These are phyloP conservation scores for Penicillium sp. DNA, from an alignment of 2,329 filamentous ascomycete species.

Conservation along the genomic window DNA sequence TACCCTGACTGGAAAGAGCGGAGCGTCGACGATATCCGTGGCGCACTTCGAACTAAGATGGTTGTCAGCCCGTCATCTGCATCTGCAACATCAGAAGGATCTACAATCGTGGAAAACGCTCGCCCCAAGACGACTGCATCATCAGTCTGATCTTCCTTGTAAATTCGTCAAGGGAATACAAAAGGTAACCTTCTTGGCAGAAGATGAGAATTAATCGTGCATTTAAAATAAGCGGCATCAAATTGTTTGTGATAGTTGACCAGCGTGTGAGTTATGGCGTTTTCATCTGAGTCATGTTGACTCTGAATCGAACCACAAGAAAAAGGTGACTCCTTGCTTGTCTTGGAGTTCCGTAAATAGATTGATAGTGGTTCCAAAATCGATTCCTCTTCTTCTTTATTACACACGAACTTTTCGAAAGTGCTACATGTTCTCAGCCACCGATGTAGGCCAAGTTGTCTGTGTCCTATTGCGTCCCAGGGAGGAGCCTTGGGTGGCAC, in stretches of 20 bases:
- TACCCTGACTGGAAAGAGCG: conserved; percentile 51
- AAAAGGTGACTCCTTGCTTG: conserved; percentile 6
- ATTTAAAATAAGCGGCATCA: conserved; percentile 12
- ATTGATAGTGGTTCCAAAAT: background rate
- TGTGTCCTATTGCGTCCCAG: background rate
- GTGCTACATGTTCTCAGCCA: background rate
- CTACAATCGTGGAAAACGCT: conserved; percentile 22
- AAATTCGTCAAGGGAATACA: background rate
- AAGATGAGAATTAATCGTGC: conserved; percentile 1
- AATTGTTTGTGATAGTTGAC: conserved; percentile 17
- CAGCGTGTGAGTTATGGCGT: conserved; percentile 31
- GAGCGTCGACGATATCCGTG: conserved; percentile 48
- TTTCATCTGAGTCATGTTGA: conserved; percentile 18
- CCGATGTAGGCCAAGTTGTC: background rate
- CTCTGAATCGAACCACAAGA: conserved; percentile 6
- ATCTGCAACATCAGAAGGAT: conserved; percentile 20
- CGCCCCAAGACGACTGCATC: conserved; percentile 11
- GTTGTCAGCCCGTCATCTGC: conserved; percentile 16
- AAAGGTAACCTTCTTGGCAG: conserved; percentile 22
- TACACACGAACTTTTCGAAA: background rate
- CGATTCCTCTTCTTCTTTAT: background rate
- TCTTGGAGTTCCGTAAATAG: conserved; percentile 1
- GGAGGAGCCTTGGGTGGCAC: background rate
- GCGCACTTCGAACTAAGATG: conserved; percentile 41
- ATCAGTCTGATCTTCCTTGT: background rate